Evolutionary conservation across 2,329 filamentous ascomycete genomes (phyloP).

Genomic region (Claviceps humidiphila): DNA sequence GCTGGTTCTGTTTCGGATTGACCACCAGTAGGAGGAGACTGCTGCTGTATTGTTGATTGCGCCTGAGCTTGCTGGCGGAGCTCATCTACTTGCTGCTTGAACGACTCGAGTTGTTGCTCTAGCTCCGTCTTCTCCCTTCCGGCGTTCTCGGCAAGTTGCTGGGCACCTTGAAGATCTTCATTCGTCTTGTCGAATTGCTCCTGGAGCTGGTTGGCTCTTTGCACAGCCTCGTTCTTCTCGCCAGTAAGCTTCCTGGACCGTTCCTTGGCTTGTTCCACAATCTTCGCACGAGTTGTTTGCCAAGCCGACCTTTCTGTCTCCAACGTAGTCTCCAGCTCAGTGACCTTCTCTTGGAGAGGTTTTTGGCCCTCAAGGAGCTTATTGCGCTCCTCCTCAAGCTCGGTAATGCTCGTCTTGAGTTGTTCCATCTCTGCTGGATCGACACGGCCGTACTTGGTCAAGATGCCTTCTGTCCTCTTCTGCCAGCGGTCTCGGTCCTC

Average conservation of each 20-base stretch:
- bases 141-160: slow-evolving; percentile 21
- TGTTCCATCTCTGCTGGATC: slow-evolving; percentile 88
- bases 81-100: slow-evolving; percentile 28
- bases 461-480: slow-evolving; percentile 87
- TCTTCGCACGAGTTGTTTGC: slow-evolving; percentile 36
- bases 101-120: slow-evolving; percentile 29
- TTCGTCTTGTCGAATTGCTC: slow-evolving; percentile 33
- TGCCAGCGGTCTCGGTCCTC: slow-evolving; percentile 92
- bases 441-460: slow-evolving; percentile 90
- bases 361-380: slow-evolving; percentile 35
- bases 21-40: not conserved
- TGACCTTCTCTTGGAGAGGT: slow-evolving; percentile 39
- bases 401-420: slow-evolving; percentile 64
- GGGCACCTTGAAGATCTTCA: slow-evolving; percentile 41
- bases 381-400: slow-evolving; percentile 52
- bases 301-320: slow-evolving; percentile 43
- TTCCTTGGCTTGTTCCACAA: slow-evolving; percentile 52
- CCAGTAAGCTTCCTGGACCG: slow-evolving; percentile 39
- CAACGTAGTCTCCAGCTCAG: slow-evolving; percentile 36
- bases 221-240: slow-evolving; percentile 39
- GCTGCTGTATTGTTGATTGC: slow-evolving; percentile 1
- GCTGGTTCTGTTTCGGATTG: slow-evolving; percentile 10
- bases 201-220: slow-evolving; percentile 39
- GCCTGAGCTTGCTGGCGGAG: slow-evolving; percentile 22
- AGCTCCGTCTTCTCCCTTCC: slow-evolving; percentile 21